Evolutionary conservation across 495 filamentous ascomycete genomes (phyloP).

Genomic region (Penicillium waksmanii): DNA sequence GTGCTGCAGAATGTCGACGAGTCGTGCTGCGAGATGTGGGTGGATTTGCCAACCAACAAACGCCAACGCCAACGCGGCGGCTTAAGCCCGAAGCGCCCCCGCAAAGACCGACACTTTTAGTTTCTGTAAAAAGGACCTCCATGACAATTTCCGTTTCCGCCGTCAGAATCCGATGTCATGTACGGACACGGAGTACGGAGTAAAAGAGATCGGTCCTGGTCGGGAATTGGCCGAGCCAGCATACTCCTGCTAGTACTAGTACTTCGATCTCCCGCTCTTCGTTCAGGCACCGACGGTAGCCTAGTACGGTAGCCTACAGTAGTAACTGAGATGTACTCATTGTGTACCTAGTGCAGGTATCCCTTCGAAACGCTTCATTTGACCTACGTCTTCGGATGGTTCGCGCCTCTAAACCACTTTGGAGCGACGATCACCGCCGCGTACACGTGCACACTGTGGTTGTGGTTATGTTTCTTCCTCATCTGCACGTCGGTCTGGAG

Average conservation of each 20-base stretch:
- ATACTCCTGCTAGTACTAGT: too few species aligned
- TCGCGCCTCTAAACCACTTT: background rate
- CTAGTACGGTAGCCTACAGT: too few species aligned
- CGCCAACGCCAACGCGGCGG: background rate
- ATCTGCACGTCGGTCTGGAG: background rate
- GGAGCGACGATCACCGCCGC: background rate
- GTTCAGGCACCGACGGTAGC: too few species aligned
- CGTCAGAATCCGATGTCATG: background rate
- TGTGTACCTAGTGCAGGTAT: background rate
- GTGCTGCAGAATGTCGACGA: background rate
- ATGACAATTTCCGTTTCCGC: background rate
- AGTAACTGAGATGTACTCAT: too few species aligned
- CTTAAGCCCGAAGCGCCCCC: background rate
- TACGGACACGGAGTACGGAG: too few species aligned
- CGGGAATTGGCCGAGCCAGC: too few species aligned
- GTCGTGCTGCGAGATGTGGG: background rate
- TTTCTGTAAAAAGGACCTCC: background rate
- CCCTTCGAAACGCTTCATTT: background rate
- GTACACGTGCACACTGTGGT: background rate
- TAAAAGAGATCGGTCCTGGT: too few species aligned
- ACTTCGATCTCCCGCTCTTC: too few species aligned
- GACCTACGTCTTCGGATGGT: background rate
- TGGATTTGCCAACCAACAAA: background rate
- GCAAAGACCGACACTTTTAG: background rate
- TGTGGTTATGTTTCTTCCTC: background rate